phyloP scores from a whole-genome alignment of 1,139 yeast species.

The Saccharomyces hybrid region DNA sequence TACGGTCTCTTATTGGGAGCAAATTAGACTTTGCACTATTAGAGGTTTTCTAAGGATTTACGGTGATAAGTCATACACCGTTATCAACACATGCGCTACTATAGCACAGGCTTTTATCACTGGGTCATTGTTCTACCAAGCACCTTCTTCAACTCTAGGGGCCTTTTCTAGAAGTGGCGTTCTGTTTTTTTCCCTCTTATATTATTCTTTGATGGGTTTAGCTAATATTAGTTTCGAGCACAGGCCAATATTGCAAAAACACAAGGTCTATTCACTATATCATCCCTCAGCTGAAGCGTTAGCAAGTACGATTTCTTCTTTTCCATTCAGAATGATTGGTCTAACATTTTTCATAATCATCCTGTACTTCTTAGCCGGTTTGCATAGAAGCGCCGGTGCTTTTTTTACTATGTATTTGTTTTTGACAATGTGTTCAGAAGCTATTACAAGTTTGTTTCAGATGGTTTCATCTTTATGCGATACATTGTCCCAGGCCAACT shows the following conservation, averaged over 20 bases:
- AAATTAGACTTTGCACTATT: conserved; percentile 39
- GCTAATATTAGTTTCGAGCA: conserved; percentile 48
- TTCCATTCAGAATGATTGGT: conserved; percentile 44
- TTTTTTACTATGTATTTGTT: conserved; percentile 48
- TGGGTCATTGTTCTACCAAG: conserved; percentile 40
- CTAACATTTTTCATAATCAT: conserved; percentile 40
- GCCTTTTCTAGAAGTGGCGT: conserved; percentile 56
- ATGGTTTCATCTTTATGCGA: conserved; percentile 44
- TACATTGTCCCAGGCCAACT: conserved; percentile 44
- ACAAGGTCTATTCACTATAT: conserved; percentile 47
- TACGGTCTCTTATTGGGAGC: conserved; percentile 41
- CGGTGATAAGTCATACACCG: conserved; percentile 45
- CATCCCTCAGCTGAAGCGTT: conserved; percentile 56
- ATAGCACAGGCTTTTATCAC: conserved; percentile 45
- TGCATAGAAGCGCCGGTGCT: conserved; percentile 46
- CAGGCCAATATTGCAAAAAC: conserved; percentile 50
- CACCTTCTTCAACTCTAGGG: conserved; percentile 40
- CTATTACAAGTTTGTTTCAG: conserved; percentile 42
- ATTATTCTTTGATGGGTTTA: conserved; percentile 47
- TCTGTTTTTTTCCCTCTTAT: conserved; percentile 45
- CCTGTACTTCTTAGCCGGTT: conserved; percentile 44
- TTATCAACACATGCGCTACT: conserved; percentile 42
- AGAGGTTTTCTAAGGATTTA: conserved; percentile 46
- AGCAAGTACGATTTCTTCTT: conserved; percentile 39
- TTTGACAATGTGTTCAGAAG: conserved; percentile 35